Base-by-base conservation (phyloP, 2,329 filamentous ascomycete genomes). In the Cladosporium cucumerinum region DNA sequence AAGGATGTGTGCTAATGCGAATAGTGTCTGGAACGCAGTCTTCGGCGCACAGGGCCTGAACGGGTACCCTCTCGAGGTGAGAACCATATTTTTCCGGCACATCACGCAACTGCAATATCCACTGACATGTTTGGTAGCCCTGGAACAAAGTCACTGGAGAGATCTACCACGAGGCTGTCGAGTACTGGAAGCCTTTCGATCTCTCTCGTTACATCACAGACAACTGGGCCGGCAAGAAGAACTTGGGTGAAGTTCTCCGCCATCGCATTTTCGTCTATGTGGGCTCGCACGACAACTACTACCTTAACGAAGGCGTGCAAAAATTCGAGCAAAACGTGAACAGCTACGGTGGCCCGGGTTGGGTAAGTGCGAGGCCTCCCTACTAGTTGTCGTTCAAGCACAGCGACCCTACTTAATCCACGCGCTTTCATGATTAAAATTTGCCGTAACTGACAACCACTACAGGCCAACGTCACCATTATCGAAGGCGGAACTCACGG, bases 71-170 rank as follows among this genome's bases (percentile, higher is more conserved):
- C 73, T 78, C 8, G 76, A 76, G 66, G 72, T 63, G 30, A 32
- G 52, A 36, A 25, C 1, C 2, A 43, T 11, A 3, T 16, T 23
- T 2, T 28, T 23, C 2, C 16, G 21, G 18, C 26, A 5, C 25
- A 36, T n/a, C 23, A 26, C 21, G 8, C 12, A 43, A 30, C n/a
- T 25, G 21, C 18, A 39, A 8, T 4, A 32, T 32, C 12, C 21
- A 32, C 51, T 57, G 12, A 63, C 32, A n/a, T 8, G 5, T 12
- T 1, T 57, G 23, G 14, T 28, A 63, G 32, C 60, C 77, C 0
- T 78, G 77, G 77, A 73, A 78, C 65, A 78, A 78, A 63, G 74
- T 77, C 28, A 77, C 76, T 0, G 76, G 76, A 16, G 75, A 78
- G 36, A 76, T 78, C 6, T 78, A 77, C 54, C 74, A 69, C 0